Evolutionary conservation across 176 grass and related monocot genomes (phyloP), one percentile per base, ranked within the genome.

Genomic region (Saccharum officinarum): DNA sequence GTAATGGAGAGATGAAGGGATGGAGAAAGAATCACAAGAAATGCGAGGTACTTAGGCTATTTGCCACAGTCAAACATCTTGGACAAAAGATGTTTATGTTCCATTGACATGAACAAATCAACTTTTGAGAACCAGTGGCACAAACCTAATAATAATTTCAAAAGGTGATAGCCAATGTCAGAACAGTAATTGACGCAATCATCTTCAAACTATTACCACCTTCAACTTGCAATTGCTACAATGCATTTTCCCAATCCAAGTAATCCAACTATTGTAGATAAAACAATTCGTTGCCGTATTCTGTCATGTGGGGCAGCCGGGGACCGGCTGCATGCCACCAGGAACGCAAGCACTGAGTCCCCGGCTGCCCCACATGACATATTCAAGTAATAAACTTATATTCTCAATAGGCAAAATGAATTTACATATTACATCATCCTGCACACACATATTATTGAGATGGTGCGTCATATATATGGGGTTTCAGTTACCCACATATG

Each of bases 241-340:
- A 37, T 65, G 26, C 69, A 61, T 62, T 61, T 23, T 20, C 15
- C 25, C 22, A 47, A 83, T 63, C 10, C 25, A 74, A 36, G 65
- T 16, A 31, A 31, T 71, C 40, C 39, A 75, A 46, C 66, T 85
- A 79, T 61, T 61, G 57, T 61, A 61, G 57, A 61, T 25, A 61
- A 31, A 31, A 13, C 5, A 54, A 20, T 54, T 54, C 0, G 1
- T 54, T 20, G 50, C 2, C 50, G 3, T 20, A 18, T 34, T 34
- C 33, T 38, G 37, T 38, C 37, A 38, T 38, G 37, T 38, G 41
- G 41, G 41, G 41, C 41, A 44, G 9, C 41, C 10, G 10, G 41
- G 41, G 41, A 44, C 41, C 2, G 9, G 41, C 41, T 44, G 41
- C 41, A 44, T 44, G 41, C 41, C 41, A 44, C 41, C 41, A 44